Conservation (phyloP, 192 early-diverging fungal genomes). For the Umbelopsis isabellina region DNA sequence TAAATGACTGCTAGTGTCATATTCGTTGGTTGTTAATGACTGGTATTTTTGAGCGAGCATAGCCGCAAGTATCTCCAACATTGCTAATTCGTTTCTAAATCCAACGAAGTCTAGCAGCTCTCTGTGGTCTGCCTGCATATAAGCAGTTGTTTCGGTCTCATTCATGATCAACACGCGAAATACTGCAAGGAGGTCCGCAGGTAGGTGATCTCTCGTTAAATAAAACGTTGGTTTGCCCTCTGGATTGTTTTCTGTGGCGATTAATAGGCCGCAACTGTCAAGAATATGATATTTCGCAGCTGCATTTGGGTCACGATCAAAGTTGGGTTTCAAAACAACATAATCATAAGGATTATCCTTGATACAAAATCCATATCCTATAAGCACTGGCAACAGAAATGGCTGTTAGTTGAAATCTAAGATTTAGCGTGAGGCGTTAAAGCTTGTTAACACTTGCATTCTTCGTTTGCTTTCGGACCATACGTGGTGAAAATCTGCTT, state of each 20-base stretch:
- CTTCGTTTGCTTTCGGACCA: conserved; percentile 77
- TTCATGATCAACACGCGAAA: conserved; percentile 76
- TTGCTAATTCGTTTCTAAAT: conserved; percentile 62
- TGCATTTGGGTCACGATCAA: conserved; percentile 54
- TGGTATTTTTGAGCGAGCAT: conserved; percentile 49
- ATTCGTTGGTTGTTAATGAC: conserved; percentile 20
- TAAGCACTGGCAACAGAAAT: conserved; percentile 42
- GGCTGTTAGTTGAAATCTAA: neutral
- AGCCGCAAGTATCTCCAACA: conserved; percentile 48
- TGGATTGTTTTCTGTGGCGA: conserved; percentile 17
- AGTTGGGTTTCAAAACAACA: conserved; percentile 64
- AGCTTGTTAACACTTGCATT: conserved; percentile 44
- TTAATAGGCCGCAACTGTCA: conserved; percentile 35
- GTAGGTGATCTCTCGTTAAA: conserved; percentile 48
- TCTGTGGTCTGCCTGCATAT: neutral
- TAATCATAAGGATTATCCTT: conserved; percentile 57
- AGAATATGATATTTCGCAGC: conserved; percentile 51
- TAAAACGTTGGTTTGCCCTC: conserved; percentile 44
- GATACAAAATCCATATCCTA: conserved; percentile 73
- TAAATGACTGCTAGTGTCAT: conserved; percentile 19
- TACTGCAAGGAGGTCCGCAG: conserved; percentile 49
- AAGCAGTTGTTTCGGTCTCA: conserved; percentile 41
- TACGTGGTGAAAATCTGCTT: conserved; percentile 69
- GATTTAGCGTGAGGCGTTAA: neutral
- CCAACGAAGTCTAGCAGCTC: conserved; percentile 43